phyloP scores from a whole-genome alignment of 306 rosid species.

The Mimosa pudica region DNA sequence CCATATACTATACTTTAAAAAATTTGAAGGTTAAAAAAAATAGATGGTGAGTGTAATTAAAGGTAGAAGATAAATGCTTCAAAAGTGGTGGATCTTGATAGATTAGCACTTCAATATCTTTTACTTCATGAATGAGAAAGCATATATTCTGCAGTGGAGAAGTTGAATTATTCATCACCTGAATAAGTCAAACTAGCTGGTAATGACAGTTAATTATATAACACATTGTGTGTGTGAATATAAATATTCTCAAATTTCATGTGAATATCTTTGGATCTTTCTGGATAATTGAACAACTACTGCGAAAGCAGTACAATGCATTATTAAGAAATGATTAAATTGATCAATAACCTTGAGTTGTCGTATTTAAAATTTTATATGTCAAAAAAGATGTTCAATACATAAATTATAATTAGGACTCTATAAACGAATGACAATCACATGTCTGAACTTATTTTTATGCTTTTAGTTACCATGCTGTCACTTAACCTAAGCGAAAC shows the following conservation, averaged over 20 bases:
- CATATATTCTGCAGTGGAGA: background rate
- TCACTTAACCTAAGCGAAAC: background rate
- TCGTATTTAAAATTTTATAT: background rate
- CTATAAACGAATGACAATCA: background rate
- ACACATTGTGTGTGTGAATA: background rate
- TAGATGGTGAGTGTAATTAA: background rate
- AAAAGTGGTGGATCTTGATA: background rate
- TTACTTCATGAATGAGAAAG: background rate
- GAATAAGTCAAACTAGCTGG: background rate
- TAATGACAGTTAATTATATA: background rate
- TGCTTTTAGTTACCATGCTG: background rate
- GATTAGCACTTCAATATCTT: background rate
- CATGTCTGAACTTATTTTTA: background rate
- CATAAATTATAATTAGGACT: background rate
- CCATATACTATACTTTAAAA: background rate
- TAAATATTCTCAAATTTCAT: background rate
- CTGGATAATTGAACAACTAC: background rate
- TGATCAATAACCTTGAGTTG: background rate
- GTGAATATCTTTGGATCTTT: background rate
- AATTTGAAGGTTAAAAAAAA: background rate
- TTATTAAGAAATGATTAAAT: background rate
- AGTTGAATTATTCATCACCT: background rate
- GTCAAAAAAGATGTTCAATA: background rate
- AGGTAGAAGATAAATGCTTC: background rate
- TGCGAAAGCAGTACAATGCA: background rate